These are phyloP conservation scores for Penicillium angulare DNA, from an alignment of 495 filamentous ascomycete species.

Conservation along the genomic window DNA sequence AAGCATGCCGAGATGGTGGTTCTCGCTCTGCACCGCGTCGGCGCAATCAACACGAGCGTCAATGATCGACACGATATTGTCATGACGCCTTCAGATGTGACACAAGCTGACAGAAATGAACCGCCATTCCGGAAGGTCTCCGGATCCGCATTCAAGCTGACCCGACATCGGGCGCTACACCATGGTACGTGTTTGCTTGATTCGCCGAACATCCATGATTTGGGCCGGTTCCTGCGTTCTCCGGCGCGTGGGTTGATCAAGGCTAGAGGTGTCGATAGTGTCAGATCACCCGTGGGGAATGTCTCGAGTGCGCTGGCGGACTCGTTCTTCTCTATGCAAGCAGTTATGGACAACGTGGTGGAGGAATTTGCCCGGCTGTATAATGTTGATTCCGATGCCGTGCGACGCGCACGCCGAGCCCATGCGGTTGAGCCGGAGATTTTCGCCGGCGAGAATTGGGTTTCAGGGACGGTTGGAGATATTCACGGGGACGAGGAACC, in stretches of 20 bases:
- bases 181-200: slow-evolving; percentile 86
- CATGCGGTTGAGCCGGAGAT: slow-evolving; percentile 36
- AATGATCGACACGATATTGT: slow-evolving; percentile 96
- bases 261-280: slow-evolving; percentile 89
- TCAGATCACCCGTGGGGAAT: slow-evolving; percentile 81
- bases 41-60: slow-evolving; percentile 57
- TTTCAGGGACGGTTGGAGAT: slow-evolving; percentile 48
- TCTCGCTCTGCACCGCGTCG: slow-evolving; percentile 59
- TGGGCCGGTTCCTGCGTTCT: slow-evolving; percentile 66
- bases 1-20: slow-evolving; percentile 90
- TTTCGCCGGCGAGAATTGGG: slow-evolving; percentile 41
- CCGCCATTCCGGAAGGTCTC: slow-evolving; percentile 71
- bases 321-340: slow-evolving; percentile 38
- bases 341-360: slow-evolving; percentile 35
- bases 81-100: slow-evolving; percentile 36
- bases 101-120: slow-evolving; percentile 13
- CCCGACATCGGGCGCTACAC: slow-evolving; percentile 72
- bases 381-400: slow-evolving; percentile 25
- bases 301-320: slow-evolving; percentile 52
- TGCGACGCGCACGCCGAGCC: slow-evolving; percentile 34
- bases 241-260: slow-evolving; percentile 71
- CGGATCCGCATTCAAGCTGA: slow-evolving; percentile 92
- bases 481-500: slow-evolving; percentile 40
- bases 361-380: slow-evolving; percentile 36
- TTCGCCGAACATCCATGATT: slow-evolving; percentile 63